Conservation (phyloP, 1,284 basidiomycete genomes). For the Testicularia cyperi region DNA sequence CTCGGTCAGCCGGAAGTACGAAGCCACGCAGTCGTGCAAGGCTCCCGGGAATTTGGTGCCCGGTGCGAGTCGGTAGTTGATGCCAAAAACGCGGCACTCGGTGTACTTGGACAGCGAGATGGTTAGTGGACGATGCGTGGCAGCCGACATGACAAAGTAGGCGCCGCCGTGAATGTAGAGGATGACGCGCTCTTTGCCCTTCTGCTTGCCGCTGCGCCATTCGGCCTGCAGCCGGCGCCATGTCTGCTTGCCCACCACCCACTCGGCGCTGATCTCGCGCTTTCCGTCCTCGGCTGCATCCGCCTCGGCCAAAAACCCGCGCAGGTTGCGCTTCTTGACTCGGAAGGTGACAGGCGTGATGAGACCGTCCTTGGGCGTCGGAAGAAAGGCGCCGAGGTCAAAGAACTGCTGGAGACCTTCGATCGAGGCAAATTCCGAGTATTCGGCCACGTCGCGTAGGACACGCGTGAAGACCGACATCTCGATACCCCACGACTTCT, state of each 20-base stretch:
- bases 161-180: conserved; percentile 96
- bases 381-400: conserved; percentile 77
- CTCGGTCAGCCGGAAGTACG: conserved; percentile 82
- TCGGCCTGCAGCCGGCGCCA: conserved; percentile 86
- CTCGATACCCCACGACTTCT: conserved; percentile 83
- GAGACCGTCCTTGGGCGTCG: conserved; percentile 87
- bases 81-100: conserved; percentile 90
- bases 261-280: conserved; percentile 87
- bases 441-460: conserved; percentile 80
- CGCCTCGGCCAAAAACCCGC: conserved; percentile 74
- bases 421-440: conserved; percentile 83
- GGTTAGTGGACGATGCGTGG: conserved; percentile 88
- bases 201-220: conserved; percentile 63
- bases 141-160: conserved; percentile 89
- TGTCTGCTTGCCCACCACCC: conserved; percentile 87
- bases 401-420: conserved; percentile 71
- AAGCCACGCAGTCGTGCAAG: conserved; percentile 83
- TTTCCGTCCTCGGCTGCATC: conserved; percentile 74
- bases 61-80: conserved; percentile 93
- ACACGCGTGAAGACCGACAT: conserved; percentile 67
- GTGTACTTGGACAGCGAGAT: conserved; percentile 88
- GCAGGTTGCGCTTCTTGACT: conserved; percentile 72
- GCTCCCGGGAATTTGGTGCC: conserved; percentile 92
- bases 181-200: conserved; percentile 75
- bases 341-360: conserved; percentile 92